phyloP scores from a whole-genome alignment of 2,329 filamentous ascomycete species.

The Stagonosporopsis chrysanthemi region DNA sequence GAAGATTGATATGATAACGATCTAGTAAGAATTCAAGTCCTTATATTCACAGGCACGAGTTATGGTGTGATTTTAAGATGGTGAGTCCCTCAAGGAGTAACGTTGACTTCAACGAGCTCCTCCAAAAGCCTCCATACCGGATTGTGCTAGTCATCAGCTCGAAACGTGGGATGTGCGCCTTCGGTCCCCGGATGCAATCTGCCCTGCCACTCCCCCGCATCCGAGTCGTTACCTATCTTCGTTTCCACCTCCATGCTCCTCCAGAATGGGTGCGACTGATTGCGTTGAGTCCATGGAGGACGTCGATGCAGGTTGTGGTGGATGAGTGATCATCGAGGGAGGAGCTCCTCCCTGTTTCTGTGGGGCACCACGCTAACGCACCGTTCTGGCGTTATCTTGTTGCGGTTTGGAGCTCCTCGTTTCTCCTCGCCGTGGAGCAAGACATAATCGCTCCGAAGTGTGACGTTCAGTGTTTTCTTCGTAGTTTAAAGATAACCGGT shows the following conservation, averaged over 20 bases:
- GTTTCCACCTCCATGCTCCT: constrained; percentile 4
- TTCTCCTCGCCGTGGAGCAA: neutral
- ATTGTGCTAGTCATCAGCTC: neutral
- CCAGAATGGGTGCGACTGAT: neutral
- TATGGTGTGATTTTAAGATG: neutral
- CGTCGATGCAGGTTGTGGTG: neutral
- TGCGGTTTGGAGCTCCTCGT: constrained; percentile 7
- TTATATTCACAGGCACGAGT: constrained; percentile 5
- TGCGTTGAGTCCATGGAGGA: neutral
- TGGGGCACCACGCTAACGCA: constrained; percentile 2
- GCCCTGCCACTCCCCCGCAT: constrained; percentile 5
- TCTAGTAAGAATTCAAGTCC: neutral
- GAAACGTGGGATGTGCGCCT: neutral
- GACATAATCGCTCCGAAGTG: neutral
- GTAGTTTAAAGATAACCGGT: constrained; percentile 6
- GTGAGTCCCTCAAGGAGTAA: neutral
- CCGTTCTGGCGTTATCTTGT: neutral
- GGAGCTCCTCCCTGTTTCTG: constrained; percentile 23
- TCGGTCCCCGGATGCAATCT: neutral
- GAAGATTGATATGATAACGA: neutral
- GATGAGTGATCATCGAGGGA: constrained; percentile 15
- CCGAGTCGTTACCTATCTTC: constrained; percentile 3
- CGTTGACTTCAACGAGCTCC: constrained; percentile 9
- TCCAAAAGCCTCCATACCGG: neutral
- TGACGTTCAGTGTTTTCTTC: neutral